Conservation (phyloP, 2,329 filamentous ascomycete species). For the Fusarium decemcellulare region DNA sequence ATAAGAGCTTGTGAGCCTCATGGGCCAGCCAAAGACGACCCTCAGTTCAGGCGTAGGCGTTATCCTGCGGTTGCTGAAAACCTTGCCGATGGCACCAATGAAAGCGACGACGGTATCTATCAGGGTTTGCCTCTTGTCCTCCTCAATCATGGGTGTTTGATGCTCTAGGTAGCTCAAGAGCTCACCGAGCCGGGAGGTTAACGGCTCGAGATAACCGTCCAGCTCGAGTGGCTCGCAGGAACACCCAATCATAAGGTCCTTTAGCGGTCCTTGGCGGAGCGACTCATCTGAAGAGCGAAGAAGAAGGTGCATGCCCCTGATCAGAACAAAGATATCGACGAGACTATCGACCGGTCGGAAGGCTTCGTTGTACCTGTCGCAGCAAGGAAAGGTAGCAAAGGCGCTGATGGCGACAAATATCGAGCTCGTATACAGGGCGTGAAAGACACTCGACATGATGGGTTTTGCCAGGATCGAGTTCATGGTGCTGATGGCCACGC, state of each 20-base stretch:
- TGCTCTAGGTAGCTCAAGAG: neutral
- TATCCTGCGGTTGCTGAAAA: neutral
- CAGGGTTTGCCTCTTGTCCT: neutral
- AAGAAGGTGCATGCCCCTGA: slow-evolving; percentile 15
- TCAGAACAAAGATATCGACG: slow-evolving; percentile 23
- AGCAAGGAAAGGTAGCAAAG: slow-evolving; percentile 20
- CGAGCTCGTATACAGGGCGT: slow-evolving; percentile 30
- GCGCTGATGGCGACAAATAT: slow-evolving; percentile 28
- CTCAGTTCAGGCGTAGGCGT: slow-evolving; percentile 11
- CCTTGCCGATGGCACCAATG: neutral
- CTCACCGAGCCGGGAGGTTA: neutral
- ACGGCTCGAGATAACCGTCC: neutral
- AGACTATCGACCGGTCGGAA: slow-evolving; percentile 13
- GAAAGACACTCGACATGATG: neutral
- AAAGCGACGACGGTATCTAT: neutral
- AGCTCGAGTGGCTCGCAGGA: neutral
- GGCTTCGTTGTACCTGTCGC: slow-evolving; percentile 10
- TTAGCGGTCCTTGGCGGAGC: slow-evolving; percentile 13
- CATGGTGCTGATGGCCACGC: slow-evolving; percentile 18
- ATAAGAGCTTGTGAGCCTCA: slow-evolving; percentile 5
- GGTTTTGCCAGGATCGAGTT: slow-evolving; percentile 2
- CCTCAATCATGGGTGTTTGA: neutral
- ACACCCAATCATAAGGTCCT: slow-evolving; percentile 5
- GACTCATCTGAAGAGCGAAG: slow-evolving; percentile 4
- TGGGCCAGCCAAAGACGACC: slow-evolving; percentile 20